A percentile compares a stretch with the other conserved stretches of the same genome.
These are phyloP conservation scores for Colletotrichum aenigma DNA, from an alignment of 2,329 filamentous ascomycete species.

Conservation along the genomic window DNA sequence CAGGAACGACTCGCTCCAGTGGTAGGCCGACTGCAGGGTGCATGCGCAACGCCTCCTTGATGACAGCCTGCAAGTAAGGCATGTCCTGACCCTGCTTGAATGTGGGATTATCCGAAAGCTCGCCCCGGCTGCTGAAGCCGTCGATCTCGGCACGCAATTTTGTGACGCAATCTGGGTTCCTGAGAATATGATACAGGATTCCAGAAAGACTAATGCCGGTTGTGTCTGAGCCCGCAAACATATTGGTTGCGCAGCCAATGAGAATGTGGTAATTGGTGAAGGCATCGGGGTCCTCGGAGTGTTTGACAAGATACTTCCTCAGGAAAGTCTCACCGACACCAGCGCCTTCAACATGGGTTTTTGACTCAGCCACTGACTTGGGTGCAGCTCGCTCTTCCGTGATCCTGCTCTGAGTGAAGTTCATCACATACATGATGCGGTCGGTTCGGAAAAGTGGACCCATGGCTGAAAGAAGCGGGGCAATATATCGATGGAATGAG, in stretches of 20 bases:
- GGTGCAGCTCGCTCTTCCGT: conserved; percentile 25
- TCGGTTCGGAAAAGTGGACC: conserved; percentile 21
- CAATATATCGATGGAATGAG: conserved; percentile 38
- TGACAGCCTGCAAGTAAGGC: conserved; percentile 57
- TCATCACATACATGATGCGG: conserved; percentile 24
- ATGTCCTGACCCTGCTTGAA: conserved; percentile 44
- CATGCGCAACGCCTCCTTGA: conserved; percentile 58
- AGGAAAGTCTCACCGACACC: conserved; percentile 39
- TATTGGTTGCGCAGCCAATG: conserved; percentile 31
- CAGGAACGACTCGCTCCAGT: conserved; percentile 52
- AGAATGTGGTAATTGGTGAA: conserved; percentile 41
- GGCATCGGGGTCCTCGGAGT: conserved; percentile 43
- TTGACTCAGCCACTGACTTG: conserved; percentile 4
- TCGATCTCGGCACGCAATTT: conserved; percentile 29
- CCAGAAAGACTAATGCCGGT: conserved; percentile 51
- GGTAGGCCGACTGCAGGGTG: conserved; percentile 53
- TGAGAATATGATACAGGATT: conserved; percentile 48
- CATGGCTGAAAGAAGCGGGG: conserved; percentile 30
- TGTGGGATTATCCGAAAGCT: conserved; percentile 23
- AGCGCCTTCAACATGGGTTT: conserved; percentile 9
- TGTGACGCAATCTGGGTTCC: conserved; percentile 25
- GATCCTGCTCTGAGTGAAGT: conserved; percentile 35
- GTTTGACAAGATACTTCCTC: conserved; percentile 43
- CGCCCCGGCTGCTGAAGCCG: not conserved
- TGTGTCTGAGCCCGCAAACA: conserved; percentile 46